Conservation (phyloP, 2,329 filamentous ascomycete genomes). For the Colletotrichum godetiae region DNA sequence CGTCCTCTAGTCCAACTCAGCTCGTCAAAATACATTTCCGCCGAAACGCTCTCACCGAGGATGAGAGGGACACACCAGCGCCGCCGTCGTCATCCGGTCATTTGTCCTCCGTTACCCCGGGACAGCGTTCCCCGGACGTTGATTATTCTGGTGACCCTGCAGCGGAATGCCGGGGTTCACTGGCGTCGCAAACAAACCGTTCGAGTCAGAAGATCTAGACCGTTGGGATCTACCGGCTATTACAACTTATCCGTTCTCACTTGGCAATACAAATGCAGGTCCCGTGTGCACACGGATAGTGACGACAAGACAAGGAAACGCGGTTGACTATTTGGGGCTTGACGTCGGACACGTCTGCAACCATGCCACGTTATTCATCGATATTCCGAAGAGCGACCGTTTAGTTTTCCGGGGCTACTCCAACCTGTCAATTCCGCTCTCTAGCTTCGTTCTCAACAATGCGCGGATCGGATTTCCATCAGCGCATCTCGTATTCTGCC, state of each 20-base stretch:
- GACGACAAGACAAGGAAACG: not conserved
- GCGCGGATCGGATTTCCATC: slow-evolving; percentile 8
- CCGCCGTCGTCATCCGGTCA: slow-evolving; percentile 17
- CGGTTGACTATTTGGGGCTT: not conserved
- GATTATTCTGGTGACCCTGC: not conserved
- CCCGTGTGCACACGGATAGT: not conserved
- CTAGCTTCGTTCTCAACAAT: not conserved
- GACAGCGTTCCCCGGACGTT: not conserved
- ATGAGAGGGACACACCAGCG: not conserved
- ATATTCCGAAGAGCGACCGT: not conserved
- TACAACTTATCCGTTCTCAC: not conserved
- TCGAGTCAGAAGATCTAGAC: not conserved
- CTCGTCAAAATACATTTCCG: not conserved
- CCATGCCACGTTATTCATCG: not conserved
- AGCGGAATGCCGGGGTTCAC: slow-evolving; percentile 9
- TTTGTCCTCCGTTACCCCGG: not conserved
- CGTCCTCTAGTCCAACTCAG: not conserved
- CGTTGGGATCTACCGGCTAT: not conserved
- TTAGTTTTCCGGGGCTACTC: not conserved
- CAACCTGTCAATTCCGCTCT: not conserved
- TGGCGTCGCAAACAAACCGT: not conserved
- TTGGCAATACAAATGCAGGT: not conserved
- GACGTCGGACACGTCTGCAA: not conserved
- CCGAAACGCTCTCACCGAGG: not conserved
- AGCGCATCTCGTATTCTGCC: slow-evolving; percentile 1